These are phyloP conservation scores for Moringa oleifera DNA, from an alignment of 345 rosid genomes.

Conservation along the genomic window DNA sequence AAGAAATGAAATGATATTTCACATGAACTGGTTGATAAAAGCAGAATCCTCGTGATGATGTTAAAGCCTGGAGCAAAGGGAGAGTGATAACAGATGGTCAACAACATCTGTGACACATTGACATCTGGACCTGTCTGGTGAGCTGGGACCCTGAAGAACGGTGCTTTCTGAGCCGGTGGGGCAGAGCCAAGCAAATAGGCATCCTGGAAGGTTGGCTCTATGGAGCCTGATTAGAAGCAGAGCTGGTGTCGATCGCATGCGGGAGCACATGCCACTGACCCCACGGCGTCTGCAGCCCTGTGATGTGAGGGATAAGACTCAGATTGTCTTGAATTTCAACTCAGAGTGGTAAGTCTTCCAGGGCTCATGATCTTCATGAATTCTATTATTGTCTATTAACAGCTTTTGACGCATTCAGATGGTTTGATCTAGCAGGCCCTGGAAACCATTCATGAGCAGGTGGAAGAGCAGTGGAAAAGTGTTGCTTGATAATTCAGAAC, in stretches of 20 bases:
- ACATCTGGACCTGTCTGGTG: not conserved
- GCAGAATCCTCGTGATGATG: constrained; percentile 13
- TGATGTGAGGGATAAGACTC: too few species aligned
- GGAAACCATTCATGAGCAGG: too few species aligned
- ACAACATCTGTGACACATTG: not conserved
- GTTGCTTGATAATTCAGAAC: too few species aligned
- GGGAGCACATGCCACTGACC: constrained; percentile 20
- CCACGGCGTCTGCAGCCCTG: constrained; percentile 7
- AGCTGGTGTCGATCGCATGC: constrained; percentile 11
- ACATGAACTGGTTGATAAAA: not conserved
- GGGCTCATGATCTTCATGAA: constrained; percentile 10
- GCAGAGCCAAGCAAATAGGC: not conserved
- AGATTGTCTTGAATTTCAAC: constrained; percentile 4
- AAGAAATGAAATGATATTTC: not conserved
- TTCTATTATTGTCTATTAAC: too few species aligned
- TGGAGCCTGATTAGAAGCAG: constrained; percentile 5
- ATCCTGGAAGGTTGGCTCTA: constrained; percentile 8
- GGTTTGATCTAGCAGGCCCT: too few species aligned
- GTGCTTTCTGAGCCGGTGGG: constrained; percentile 10
- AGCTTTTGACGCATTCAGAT: too few species aligned
- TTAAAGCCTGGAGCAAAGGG: not conserved
- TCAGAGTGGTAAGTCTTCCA: not conserved
- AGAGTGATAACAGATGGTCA: not conserved
- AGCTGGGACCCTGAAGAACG: constrained; percentile 13
- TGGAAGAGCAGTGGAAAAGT: too few species aligned